Percentiles rank a stretch among this genome's conserved stretches.
phyloP scores from a whole-genome alignment of 1,284 basidiomycete species.

The Kalmanozyma brasiliensis region DNA sequence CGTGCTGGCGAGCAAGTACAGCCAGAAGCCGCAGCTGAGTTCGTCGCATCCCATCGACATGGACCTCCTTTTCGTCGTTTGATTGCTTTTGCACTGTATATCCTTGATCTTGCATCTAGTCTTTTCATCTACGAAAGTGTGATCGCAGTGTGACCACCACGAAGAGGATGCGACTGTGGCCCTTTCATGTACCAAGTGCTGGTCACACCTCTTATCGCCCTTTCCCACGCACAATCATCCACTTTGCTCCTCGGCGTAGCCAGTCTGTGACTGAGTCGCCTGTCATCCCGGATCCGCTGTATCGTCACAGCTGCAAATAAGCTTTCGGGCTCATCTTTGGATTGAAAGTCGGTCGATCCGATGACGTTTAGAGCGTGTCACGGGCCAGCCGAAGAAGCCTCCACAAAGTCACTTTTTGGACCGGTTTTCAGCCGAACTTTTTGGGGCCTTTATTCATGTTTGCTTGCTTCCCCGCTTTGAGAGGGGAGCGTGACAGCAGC shows the following conservation, averaged over 20 bases:
- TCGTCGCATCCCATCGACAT: constrained; percentile 66
- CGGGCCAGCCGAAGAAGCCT: constrained; percentile 5
- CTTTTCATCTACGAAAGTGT: not conserved
- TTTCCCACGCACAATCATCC: too few relatives aligned
- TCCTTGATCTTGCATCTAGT: not conserved
- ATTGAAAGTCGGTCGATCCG: constrained; percentile 4
- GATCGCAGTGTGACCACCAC: too few relatives aligned
- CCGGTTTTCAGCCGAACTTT: not conserved
- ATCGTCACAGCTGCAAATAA: too few relatives aligned
- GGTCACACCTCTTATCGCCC: too few relatives aligned
- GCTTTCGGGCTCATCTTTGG: too few relatives aligned
- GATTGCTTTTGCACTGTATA: not conserved
- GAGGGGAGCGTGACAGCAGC: not conserved
- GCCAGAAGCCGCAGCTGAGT: constrained; percentile 68
- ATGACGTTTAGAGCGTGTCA: constrained; percentile 7
- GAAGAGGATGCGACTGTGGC: too few relatives aligned
- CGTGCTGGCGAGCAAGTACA: constrained; percentile 63
- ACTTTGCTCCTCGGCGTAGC: too few relatives aligned
- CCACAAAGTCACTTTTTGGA: too few relatives aligned
- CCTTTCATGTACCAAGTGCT: too few relatives aligned
- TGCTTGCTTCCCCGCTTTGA: not conserved
- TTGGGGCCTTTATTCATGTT: not conserved
- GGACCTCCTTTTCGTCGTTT: constrained; percentile 62
- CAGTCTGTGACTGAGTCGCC: too few relatives aligned
- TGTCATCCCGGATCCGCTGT: too few relatives aligned